Conservation (phyloP, 768 basidiomycete species). For the Serpula lacrymans region DNA sequence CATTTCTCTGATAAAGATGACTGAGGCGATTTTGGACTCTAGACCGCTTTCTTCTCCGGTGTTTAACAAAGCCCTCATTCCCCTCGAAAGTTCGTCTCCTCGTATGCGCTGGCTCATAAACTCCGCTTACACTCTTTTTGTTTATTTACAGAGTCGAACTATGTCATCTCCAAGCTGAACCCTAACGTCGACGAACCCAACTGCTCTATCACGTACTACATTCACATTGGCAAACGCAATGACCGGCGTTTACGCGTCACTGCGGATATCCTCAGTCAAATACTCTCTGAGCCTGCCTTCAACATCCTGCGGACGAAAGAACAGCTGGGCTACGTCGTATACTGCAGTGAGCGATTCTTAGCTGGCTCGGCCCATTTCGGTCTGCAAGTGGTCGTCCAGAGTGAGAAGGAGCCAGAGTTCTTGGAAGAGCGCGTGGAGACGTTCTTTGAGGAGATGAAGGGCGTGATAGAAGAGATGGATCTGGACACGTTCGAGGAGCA, state of each 20-base stretch:
- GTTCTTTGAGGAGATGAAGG: constrained; percentile 76
- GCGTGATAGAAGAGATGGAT: constrained; percentile 62
- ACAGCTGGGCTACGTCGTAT: constrained; percentile 93
- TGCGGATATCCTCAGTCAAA: constrained; percentile 72
- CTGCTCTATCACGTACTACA: constrained; percentile 81
- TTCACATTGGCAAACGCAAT: constrained; percentile 68
- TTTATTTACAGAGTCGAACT: constrained; percentile 58
- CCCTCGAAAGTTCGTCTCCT: constrained; percentile 60
- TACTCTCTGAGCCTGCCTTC: constrained; percentile 90
- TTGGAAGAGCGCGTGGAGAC: constrained; percentile 87
- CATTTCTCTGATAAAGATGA: constrained; percentile 62
- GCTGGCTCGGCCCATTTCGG: constrained; percentile 70
- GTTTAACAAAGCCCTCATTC: constrained; percentile 53
- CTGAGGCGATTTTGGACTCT: constrained; percentile 61
- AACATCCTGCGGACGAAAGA: constrained; percentile 89
- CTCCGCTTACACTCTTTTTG: constrained; percentile 12
- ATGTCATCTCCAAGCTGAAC: constrained; percentile 60
- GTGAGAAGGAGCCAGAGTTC: constrained; percentile 74
- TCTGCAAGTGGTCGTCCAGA: constrained; percentile 82
- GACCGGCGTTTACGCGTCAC: constrained; percentile 65
- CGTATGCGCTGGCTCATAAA: too few species aligned
- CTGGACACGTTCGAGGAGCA: constrained; percentile 76
- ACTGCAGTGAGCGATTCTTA: constrained; percentile 51
- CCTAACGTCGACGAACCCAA: constrained; percentile 87
- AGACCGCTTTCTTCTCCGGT: constrained; percentile 50